Conservation (phyloP, 2,329 filamentous ascomycete genomes). For the Cladophialophora carrionii region DNA sequence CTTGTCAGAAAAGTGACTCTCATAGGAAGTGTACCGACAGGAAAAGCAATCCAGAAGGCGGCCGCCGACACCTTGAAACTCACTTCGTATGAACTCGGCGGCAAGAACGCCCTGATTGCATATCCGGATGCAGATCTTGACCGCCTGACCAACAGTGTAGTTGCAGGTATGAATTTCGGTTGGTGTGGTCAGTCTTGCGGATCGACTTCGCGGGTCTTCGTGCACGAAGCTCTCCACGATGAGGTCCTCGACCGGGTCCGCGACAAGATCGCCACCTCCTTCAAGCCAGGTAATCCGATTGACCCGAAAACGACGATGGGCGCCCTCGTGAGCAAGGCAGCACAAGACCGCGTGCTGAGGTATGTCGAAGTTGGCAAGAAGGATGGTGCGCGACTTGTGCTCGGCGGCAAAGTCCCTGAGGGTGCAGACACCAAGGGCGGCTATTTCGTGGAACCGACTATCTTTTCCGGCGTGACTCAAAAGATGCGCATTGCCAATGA, state of each 20-base stretch:
- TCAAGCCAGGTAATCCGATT: slow-evolving; percentile 71
- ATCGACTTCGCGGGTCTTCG: slow-evolving; percentile 65
- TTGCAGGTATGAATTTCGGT: slow-evolving; percentile 45
- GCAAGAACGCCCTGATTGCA: slow-evolving; percentile 66
- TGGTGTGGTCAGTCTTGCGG: slow-evolving; percentile 60
- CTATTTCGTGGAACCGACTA: slow-evolving; percentile 31
- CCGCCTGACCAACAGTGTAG: slow-evolving; percentile 67
- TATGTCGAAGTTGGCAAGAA: slow-evolving; percentile 31
- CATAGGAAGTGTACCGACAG: slow-evolving; percentile 45
- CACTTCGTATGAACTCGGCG: slow-evolving; percentile 65
- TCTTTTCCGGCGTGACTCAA: slow-evolving; percentile 28
- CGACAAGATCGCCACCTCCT: slow-evolving; percentile 59
- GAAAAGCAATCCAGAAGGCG: slow-evolving; percentile 46
- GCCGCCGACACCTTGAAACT: slow-evolving; percentile 56
- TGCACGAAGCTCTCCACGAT: slow-evolving; percentile 64
- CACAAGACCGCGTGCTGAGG: slow-evolving; percentile 22
- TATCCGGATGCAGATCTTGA: slow-evolving; percentile 69
- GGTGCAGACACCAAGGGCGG: slow-evolving; percentile 18
- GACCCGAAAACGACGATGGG: slow-evolving; percentile 41
- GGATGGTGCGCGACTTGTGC: slow-evolving; percentile 22
- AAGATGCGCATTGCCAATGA: slow-evolving; percentile 30
- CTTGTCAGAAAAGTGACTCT: slow-evolving; percentile 48
- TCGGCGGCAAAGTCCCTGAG: slow-evolving; percentile 14
- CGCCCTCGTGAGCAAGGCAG: slow-evolving; percentile 22
- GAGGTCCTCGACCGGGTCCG: slow-evolving; percentile 68